These are phyloP conservation scores for Hymenoscyphus fructigenus DNA, from an alignment of 2,329 filamentous ascomycete species.

Conservation along the genomic window DNA sequence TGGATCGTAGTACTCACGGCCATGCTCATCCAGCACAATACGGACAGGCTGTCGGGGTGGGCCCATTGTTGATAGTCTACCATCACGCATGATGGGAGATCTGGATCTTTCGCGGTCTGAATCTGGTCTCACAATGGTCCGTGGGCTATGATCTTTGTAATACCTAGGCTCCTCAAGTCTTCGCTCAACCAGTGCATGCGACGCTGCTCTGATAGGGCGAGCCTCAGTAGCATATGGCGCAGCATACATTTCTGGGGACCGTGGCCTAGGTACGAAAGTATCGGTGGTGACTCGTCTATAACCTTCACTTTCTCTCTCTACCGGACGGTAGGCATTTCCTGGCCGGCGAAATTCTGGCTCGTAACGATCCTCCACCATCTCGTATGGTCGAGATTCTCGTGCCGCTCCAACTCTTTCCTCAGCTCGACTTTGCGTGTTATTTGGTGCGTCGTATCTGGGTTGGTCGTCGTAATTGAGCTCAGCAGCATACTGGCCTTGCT, in stretches of 20 bases:
- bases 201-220: slow-evolving; percentile 29
- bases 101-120: slow-evolving; percentile 49
- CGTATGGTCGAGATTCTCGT: slow-evolving; percentile 23
- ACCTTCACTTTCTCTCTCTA: slow-evolving; percentile 31
- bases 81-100: slow-evolving; percentile 47
- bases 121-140: slow-evolving; percentile 51
- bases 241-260: slow-evolving; percentile 31
- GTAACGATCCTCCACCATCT: slow-evolving; percentile 29
- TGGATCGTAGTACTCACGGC: slow-evolving; percentile 73
- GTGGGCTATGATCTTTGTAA: slow-evolving; percentile 46
- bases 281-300: slow-evolving; percentile 28
- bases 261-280: slow-evolving; percentile 27
- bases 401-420: slow-evolving; percentile 25
- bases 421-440: slow-evolving; percentile 20
- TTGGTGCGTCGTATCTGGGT: slow-evolving; percentile 43
- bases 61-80: slow-evolving; percentile 48
- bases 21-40: slow-evolving; percentile 79
- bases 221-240: slow-evolving; percentile 24
- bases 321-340: slow-evolving; percentile 28
- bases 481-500: slow-evolving; percentile 44
- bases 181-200: slow-evolving; percentile 31
- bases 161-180: slow-evolving; percentile 39
- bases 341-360: slow-evolving; percentile 27
- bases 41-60: slow-evolving; percentile 53
- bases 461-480: slow-evolving; percentile 45